Evolutionary conservation across 2,329 filamentous ascomycete species (phyloP), one percentile per base, ranked within the genome.

Genomic region (Colletotrichum brevisporum): DNA sequence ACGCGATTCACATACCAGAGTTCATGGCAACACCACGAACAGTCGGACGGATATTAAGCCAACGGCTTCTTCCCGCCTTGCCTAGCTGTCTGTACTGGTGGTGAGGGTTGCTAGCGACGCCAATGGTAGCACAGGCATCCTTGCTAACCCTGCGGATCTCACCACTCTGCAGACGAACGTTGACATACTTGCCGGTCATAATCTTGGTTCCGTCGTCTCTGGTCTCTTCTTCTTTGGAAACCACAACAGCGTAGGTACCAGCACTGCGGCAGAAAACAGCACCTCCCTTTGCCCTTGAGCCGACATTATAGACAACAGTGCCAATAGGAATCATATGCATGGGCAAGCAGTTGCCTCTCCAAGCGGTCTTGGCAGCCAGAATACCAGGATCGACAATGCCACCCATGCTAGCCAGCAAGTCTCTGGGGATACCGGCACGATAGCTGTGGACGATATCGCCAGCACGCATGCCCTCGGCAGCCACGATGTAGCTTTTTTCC

Each of bases 21-120:
- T 99, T 99, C 97, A 99, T 99, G 72, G 97, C 96, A 75, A 98
- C 84, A 92, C 96, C 97, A 85, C 97, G 91, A 52, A 99, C 96
- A 0, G 96, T 98, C 16, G 96, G 96, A 74, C 96, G 88, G 77
- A 97, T 97, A 78, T 96, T 96, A 73, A 98, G 83, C 95, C 94
- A 98, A 77, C 96, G 90, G 75, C 92, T 94, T 76, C 97, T 90
- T 78, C 96, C 96, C 75, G 96, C 96, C 84, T 99, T 99, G 75
- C 97, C 97, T 66, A 99, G 88, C 77, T 96, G 94, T 73, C 90
- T 88, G 81, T 97, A 97, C 74, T 97, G 94, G 80, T 94, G 92
- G 79, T 97, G 92, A 54, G 92, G 89, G 81, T 99, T 99, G 87
- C 96, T 98, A 48, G 95, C 92, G 68, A 97, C 90, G 41, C 96